Base-by-base conservation (phyloP, 768 basidiomycete genomes). In the Lentinula guzmanii region DNA sequence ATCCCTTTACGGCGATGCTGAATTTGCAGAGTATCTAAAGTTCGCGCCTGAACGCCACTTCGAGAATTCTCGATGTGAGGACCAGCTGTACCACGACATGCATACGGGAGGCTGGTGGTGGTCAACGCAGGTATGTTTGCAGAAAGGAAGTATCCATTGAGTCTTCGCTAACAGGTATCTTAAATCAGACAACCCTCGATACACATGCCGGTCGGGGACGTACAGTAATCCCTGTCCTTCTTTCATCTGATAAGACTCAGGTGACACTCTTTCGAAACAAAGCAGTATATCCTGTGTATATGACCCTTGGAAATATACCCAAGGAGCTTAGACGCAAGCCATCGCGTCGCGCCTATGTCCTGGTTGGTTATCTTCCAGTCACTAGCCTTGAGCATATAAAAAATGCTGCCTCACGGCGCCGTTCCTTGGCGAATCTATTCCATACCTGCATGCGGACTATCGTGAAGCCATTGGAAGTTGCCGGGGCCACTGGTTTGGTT, bases 31-130 rank as follows among this genome's bases (percentile, higher is more conserved):
- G 41, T 42, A 42, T 16, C 16, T 42, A 42, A 10, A 16, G 9
- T 10, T 42, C 11, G 41, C 41, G 9, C 41, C 41, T 10, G 41
- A 42, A 16, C 41, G 41, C 11, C 41, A 42, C 41, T 42, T 16
- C 41, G 41, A 42, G 11, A 42, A 10, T 10, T 10, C 9, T 16
- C 2, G 16, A 16, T 24, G 24, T 24, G 16, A 10, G 16, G 16
- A 42, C 16, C 41, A 16, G 11, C 41, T 42, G 41, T 42, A 42
- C 41, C 41, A 42, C 3, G 41, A 42, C 16, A 42, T 42, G 41
- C 16, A 42, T 16, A 42, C 41, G 9, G 41, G 41, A 16, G 16
- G 68, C 45, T 76, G 74, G 74, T 74, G 72, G 74, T 75, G 72
- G 73, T 28, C 39, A 10, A 42, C 41, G 9, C 41, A 42, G 16